Percentiles rank a stretch among this genome's conserved stretches.
These are phyloP conservation scores for Paramecium pentaurelia DNA, from an alignment of 73 alveolate genomes.

Conservation along the genomic window DNA sequence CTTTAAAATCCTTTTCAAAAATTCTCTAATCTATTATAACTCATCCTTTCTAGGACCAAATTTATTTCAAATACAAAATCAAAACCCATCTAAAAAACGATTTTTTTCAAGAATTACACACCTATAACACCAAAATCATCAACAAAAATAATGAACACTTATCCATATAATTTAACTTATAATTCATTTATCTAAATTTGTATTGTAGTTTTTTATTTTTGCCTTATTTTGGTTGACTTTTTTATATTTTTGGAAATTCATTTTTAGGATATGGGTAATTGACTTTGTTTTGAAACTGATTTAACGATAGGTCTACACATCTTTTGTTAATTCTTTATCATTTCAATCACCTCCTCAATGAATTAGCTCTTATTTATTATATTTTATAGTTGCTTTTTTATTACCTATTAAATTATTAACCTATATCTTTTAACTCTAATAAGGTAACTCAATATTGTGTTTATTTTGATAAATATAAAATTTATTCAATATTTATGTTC, in stretches of 20 bases:
- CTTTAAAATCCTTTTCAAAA: neutral
- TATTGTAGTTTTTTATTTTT: neutral
- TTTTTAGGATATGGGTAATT: conserved; percentile 49
- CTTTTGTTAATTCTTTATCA: too few species aligned
- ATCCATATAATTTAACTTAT: neutral
- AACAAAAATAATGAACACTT: neutral
- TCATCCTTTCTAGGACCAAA: neutral
- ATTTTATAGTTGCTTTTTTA: too few species aligned
- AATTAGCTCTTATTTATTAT: too few species aligned
- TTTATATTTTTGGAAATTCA: conserved; percentile 28
- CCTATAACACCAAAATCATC: neutral
- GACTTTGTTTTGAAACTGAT: neutral
- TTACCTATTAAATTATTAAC: too few species aligned
- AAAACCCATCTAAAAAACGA: neutral
- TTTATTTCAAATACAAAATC: neutral
- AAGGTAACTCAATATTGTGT: too few species aligned
- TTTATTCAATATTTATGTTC: too few species aligned
- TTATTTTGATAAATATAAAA: too few species aligned
- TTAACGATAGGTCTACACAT: too few species aligned
- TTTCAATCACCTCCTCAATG: too few species aligned
- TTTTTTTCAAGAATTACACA: too few species aligned
- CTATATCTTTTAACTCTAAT: too few species aligned
- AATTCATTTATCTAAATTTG: neutral
- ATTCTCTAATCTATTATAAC: neutral
- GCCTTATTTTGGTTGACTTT: neutral